Base-by-base conservation (phyloP, 2,329 filamentous ascomycete species). In the Fusarium sp. region DNA sequence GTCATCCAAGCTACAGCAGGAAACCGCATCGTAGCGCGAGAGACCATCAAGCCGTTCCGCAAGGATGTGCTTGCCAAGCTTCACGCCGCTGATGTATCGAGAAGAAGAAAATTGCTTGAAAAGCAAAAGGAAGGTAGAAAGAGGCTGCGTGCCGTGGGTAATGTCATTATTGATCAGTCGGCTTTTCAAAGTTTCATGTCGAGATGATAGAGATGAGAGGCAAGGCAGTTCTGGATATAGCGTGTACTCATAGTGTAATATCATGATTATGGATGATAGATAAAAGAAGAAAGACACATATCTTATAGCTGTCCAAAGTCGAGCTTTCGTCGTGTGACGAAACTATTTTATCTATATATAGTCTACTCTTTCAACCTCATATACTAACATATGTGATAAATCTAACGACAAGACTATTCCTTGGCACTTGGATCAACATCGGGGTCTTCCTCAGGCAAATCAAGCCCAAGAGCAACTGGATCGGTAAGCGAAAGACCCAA, bases 101-200 rank as follows among this genome's bases (percentile, higher is more conserved):
- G 96, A 59, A 86, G 94, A 36, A 87, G 89, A 74, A 99, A 99
- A 79, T 79, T 99, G 68, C 80, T 99, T 12, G 95, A 98, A 81
- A 97, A 95, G 83, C 96, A 99, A 79, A 99, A 99, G 81, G 94
- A 94, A 69, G 96, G 96, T 0, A 86, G 94, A 56, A 97, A 97
- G 86, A 91, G 91, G 78, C 80, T 99, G 60, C 88, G 93, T 60
- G 87, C 91, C 1, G 90, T 94, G 7, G 92, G 96, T 0, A 97
- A 97, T 75, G 94, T 99, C 1, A 86, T 94, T n/a, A 98, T 99
- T 77, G 94, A 98, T 64, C 94, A 97, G 73, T 91, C 93, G 70
- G 94, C 94, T 4, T 99, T 98, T 77, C 96, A 99, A 79, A 92
- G 89, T 70, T 99, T 99, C 77, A 79, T 99, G 77, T 87, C 94